These are phyloP conservation scores for Draba incana DNA, from an alignment of 345 rosid species.

Conservation along the genomic window DNA sequence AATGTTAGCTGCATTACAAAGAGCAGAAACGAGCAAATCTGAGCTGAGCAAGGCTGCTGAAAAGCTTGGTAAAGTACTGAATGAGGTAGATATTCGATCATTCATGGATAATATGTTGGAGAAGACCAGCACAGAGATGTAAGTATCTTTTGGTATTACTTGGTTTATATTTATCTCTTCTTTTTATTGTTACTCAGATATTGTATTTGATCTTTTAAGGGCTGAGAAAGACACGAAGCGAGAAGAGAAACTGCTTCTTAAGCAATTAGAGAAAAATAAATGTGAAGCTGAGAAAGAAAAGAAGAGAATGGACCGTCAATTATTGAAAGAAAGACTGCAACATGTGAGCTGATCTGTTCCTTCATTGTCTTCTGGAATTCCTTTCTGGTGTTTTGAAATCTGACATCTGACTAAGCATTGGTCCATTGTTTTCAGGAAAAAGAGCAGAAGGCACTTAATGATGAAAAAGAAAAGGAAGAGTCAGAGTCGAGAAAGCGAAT, in stretches of 20 bases:
- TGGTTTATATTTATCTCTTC: background rate
- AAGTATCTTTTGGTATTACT: conserved; percentile 40
- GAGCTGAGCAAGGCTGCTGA: conserved; percentile 55
- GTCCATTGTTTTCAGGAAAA: conserved; percentile 57
- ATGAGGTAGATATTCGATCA: conserved; percentile 62
- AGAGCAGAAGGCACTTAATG: conserved; percentile 61
- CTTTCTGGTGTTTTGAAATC: background rate
- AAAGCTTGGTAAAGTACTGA: conserved; percentile 63
- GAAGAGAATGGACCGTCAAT: conserved; percentile 69
- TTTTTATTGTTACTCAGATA: background rate
- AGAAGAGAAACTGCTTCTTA: conserved; percentile 64
- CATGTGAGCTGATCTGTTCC: conserved; percentile 45
- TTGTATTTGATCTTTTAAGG: conserved; percentile 41
- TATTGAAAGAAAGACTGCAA: conserved; percentile 62
- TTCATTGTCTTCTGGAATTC: background rate
- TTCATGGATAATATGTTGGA: conserved; percentile 54
- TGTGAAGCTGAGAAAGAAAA: conserved; percentile 76
- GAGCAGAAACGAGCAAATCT: conserved; percentile 44
- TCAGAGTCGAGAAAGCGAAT: conserved; percentile 59
- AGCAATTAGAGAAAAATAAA: conserved; percentile 71
- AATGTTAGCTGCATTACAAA: conserved; percentile 57
- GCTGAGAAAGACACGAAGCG: conserved; percentile 60
- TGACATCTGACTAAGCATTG: background rate
- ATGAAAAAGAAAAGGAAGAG: conserved; percentile 70
- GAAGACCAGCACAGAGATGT: conserved; percentile 63